Base-by-base conservation (phyloP, 2,329 filamentous ascomycete genomes). In the Aspergillus amoenus region DNA sequence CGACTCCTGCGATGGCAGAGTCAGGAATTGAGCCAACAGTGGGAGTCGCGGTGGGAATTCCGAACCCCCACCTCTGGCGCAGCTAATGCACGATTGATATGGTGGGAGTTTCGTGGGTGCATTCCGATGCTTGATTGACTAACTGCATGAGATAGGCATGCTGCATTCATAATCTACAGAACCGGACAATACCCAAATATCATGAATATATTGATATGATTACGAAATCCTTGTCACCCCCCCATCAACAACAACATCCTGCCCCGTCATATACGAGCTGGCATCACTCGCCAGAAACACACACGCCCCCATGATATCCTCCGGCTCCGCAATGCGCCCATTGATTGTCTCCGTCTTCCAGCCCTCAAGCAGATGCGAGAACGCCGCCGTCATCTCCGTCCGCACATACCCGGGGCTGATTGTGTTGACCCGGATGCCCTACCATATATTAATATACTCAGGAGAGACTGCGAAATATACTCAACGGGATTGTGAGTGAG, bases 261-360 rank as follows among this genome's bases (percentile, higher is more conserved):
- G 74, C 1, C 78, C 79, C 1, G 77, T 79, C 53, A 75, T 77
- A 58, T 74, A 80, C 61, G 63, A 67, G 61, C 78, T 80, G 0
- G 78, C 79, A 62, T 81, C 78, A 47, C 78, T 78, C 1, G 78
- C 79, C 42, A 81, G 59, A 50, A 81, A 81, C 1, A 81, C 74
- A 62, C 77, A 79, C 0, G 75, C 78, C 11, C 79, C 79, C 64
- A 76, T 77, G 30, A 82, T 79, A 51, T 82, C 79, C 56, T 82
- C 77, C 0, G 80, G 79, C 62, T 79, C 73, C 2, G 78, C 78
- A 12, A 82, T 74, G 1, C 77, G 67, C 5, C 73, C 69, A 34
- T 77, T 79, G 78, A 81, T 81, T 8, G 78, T 77, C 58, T 81
- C 78, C 5, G 76, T 70, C 60, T 81, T 80, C 79, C 79, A 82